Percentiles rank a stretch among this genome's conserved stretches.
Evolutionary conservation across 805 yeast species (phyloP).

Genomic region (Ascoidea asiatica): DNA sequence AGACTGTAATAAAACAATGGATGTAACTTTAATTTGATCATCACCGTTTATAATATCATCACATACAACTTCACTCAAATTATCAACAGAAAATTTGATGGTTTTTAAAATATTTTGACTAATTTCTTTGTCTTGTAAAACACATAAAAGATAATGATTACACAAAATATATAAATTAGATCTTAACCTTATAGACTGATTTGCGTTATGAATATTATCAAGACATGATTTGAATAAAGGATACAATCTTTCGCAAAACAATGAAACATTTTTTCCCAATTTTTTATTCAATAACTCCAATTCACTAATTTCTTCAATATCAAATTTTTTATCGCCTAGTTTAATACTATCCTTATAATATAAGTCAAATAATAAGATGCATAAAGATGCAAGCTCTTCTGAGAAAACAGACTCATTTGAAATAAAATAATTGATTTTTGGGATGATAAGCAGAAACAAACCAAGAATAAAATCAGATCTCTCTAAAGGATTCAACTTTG

Average conservation of each 20-base stretch:
- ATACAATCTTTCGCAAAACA: conserved; percentile 38
- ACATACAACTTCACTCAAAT: conserved; percentile 50
- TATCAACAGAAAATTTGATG: conserved; percentile 44
- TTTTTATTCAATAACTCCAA: conserved; percentile 9
- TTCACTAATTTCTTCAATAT: conserved; percentile 8
- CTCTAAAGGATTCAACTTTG: conserved; percentile 27
- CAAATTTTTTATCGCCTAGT: not conserved
- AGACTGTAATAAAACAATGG: conserved; percentile 63
- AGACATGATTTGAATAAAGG: conserved; percentile 65
- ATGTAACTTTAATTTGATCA: conserved; percentile 61
- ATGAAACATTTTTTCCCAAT: conserved; percentile 13
- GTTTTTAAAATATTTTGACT: conserved; percentile 36
- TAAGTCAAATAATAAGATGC: conserved; percentile 54
- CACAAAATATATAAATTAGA: conserved; percentile 69
- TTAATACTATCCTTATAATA: conserved; percentile 18
- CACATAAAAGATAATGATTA: conserved; percentile 47
- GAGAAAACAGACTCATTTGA: conserved; percentile 54
- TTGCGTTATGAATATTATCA: conserved; percentile 58
- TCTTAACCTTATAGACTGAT: conserved; percentile 53
- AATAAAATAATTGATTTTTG: conserved; percentile 64
- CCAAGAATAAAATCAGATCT: conserved; percentile 58
- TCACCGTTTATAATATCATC: conserved; percentile 73
- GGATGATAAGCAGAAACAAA: conserved; percentile 61
- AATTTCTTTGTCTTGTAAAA: conserved; percentile 25
- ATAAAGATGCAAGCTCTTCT: conserved; percentile 62